These are phyloP conservation scores for Backusella macrospora DNA, from an alignment of 192 early-diverging fungal species.

Conservation along the genomic window DNA sequence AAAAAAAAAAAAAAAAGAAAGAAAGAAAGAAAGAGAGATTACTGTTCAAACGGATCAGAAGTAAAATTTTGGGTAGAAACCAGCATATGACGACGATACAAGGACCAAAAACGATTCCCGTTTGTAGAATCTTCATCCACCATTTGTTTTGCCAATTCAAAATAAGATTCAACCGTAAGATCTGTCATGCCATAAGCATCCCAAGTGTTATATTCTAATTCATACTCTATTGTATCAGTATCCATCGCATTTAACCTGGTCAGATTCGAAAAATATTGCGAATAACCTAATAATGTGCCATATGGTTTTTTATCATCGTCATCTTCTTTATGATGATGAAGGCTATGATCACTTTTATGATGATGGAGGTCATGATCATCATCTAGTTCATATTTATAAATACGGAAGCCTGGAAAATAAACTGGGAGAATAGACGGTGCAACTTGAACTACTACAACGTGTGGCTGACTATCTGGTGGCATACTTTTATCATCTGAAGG, in stretches of 20 bases:
- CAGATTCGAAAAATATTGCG: slow-evolving; percentile 46
- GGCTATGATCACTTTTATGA: not conserved
- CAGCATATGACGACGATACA: slow-evolving; percentile 12
- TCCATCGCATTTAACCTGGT: not conserved
- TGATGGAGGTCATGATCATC: not conserved
- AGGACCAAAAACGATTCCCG: not conserved
- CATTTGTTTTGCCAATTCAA: slow-evolving; percentile 44
- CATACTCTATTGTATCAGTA: slow-evolving; percentile 32
- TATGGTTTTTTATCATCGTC: slow-evolving; percentile 6
- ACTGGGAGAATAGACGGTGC: slow-evolving; percentile 68
- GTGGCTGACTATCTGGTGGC: slow-evolving; percentile 29
- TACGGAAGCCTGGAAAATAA: slow-evolving; percentile 60
- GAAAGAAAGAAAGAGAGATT: too few relatives aligned
- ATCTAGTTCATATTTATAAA: slow-evolving; percentile 55
- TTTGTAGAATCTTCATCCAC: slow-evolving; percentile 11
- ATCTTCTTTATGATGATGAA: not conserved
- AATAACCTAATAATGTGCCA: slow-evolving; percentile 34
- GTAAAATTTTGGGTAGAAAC: slow-evolving; percentile 5
- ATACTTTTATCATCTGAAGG: not conserved
- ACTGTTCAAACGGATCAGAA: not conserved
- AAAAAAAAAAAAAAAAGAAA: too few relatives aligned
- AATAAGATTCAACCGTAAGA: slow-evolving; percentile 42
- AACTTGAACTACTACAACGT: slow-evolving; percentile 31
- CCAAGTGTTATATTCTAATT: slow-evolving; percentile 49
- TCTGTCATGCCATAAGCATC: slow-evolving; percentile 50